These are phyloP conservation scores for Phanerochaete carnosa DNA, from an alignment of 768 basidiomycete species.

Conservation along the genomic window DNA sequence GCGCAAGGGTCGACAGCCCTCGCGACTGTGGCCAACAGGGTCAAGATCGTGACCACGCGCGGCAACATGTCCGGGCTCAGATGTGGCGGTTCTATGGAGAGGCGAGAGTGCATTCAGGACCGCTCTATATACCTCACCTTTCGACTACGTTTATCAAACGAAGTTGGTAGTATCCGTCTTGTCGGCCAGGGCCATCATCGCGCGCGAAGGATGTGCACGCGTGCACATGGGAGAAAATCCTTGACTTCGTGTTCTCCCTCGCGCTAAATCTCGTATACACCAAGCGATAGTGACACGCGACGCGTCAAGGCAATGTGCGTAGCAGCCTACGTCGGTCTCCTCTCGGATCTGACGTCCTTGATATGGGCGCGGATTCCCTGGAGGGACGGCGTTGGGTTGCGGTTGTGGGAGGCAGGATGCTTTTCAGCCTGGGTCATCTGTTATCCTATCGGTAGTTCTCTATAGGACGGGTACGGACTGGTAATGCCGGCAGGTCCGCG, in stretches of 20 bases:
- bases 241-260: not conserved
- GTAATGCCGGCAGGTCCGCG: no score
- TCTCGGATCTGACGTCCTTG: not conserved
- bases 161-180: not conserved
- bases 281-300: not conserved
- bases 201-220: not conserved
- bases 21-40: not conserved
- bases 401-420: not conserved
- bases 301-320: not conserved
- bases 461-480: not conserved
- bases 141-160: not conserved
- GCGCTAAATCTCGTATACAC: not conserved
- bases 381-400: not conserved
- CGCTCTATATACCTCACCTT: not conserved
- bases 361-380: not conserved
- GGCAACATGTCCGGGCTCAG: not conserved
- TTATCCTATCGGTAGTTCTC: not conserved
- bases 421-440: not conserved
- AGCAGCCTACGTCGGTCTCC: not conserved
- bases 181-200: not conserved
- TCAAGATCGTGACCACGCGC: not conserved
- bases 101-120: not conserved
- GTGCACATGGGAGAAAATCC: not conserved
- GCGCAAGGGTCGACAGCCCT: conserved; percentile 46
- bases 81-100: not conserved